These are phyloP conservation scores for Rhipidocladum racemiflorum DNA, from an alignment of 176 grass and related monocot species.

Conservation along the genomic window DNA sequence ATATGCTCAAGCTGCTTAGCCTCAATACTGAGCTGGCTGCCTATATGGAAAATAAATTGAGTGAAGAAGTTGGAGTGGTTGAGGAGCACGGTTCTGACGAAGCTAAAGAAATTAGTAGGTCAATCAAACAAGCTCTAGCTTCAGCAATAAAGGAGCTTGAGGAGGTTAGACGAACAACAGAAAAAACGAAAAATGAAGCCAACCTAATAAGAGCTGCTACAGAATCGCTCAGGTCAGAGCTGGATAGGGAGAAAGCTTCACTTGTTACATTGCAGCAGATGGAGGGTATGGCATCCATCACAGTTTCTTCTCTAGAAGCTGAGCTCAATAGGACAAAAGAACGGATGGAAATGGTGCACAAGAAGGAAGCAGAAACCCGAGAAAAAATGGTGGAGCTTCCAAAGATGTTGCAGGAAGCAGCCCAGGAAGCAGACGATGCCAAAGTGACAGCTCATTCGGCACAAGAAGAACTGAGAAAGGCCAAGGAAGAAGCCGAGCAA, in stretches of 20 bases:
- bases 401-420: conserved; percentile 75
- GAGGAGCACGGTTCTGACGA: conserved; percentile 47
- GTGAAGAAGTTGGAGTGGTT: conserved; percentile 41
- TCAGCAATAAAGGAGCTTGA: conserved; percentile 65
- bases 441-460: conserved; percentile 56
- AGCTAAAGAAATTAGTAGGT: conserved; percentile 51
- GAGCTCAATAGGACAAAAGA: conserved; percentile 68
- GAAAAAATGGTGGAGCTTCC: conserved; percentile 75
- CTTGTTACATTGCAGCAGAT: conserved; percentile 78
- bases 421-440: conserved; percentile 71
- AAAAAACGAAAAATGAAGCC: conserved; percentile 56
- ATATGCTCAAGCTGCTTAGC: conserved; percentile 39
- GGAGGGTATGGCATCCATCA: conserved; percentile 80
- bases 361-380: conserved; percentile 61
- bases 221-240: conserved; percentile 53
- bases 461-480: conserved; percentile 72
- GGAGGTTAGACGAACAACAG: conserved; percentile 54
- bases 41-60: conserved; percentile 59
- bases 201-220: conserved; percentile 49
- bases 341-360: conserved; percentile 61
- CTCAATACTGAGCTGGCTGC: conserved; percentile 61
- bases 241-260: conserved; percentile 61
- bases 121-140: conserved; percentile 57
- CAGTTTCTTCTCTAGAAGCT: conserved; percentile 81
- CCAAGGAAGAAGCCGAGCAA: conserved; percentile 76